Conservation (phyloP, 768 basidiomycete genomes). For the Rhizopogon rudus region DNA sequence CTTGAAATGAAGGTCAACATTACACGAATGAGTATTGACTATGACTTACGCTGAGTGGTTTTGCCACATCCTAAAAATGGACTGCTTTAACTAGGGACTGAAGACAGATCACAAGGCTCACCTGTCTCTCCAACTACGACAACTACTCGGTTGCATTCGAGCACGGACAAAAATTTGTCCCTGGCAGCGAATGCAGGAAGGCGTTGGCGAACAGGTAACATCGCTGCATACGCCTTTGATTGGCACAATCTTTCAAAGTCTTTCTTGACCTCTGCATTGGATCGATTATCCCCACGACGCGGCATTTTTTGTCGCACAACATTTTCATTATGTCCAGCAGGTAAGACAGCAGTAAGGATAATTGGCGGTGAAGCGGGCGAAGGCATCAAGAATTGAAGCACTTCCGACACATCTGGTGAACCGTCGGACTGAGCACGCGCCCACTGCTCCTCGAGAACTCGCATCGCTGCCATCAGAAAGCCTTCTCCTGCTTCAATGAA, state of each 20-base stretch:
- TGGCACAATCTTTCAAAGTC: slow-evolving; percentile 46
- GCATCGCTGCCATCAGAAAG: slow-evolving; percentile 65
- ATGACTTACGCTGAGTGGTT: slow-evolving; percentile 69
- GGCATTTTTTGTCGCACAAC: slow-evolving; percentile 10
- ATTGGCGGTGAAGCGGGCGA: slow-evolving; percentile 5
- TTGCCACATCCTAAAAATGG: slow-evolving; percentile 70
- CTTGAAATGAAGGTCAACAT: slow-evolving; percentile 28
- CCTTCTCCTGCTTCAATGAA: slow-evolving; percentile 67
- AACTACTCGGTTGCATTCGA: slow-evolving; percentile 61
- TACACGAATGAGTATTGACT: background rate
- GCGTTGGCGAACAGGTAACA: slow-evolving; percentile 50
- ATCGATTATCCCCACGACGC: slow-evolving; percentile 35
- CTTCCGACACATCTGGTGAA: slow-evolving; percentile 69
- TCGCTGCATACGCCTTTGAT: slow-evolving; percentile 46
- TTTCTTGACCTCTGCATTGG: slow-evolving; percentile 42
- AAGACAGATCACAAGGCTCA: slow-evolving; percentile 20
- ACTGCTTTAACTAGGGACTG: slow-evolving; percentile 2
- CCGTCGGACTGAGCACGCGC: slow-evolving; percentile 59
- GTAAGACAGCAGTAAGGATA: slow-evolving; percentile 11
- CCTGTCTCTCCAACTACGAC: slow-evolving; percentile 91
- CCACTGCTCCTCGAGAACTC: slow-evolving; percentile 69
- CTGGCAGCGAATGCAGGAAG: slow-evolving; percentile 76
- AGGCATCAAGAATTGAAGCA: slow-evolving; percentile 58
- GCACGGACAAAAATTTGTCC: slow-evolving; percentile 52
- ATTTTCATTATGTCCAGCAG: slow-evolving; percentile 8